These are phyloP conservation scores for Xylaria sp. DNA, from an alignment of 2,329 filamentous ascomycete species.

Conservation along the genomic window DNA sequence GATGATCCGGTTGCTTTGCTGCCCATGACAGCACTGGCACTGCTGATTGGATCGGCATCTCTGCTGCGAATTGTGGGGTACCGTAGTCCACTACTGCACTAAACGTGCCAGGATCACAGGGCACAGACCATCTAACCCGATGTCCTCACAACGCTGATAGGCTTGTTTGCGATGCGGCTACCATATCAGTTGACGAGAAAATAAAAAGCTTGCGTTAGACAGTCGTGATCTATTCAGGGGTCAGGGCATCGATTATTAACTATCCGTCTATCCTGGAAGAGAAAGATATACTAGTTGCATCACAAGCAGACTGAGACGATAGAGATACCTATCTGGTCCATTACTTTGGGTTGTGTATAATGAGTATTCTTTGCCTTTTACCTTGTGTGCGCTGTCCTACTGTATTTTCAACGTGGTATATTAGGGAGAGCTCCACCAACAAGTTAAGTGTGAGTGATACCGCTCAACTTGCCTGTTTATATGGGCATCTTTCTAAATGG, in stretches of 20 bases:
- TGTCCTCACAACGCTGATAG: slow-evolving; percentile 15
- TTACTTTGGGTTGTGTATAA: no score
- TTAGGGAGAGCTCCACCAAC: no score
- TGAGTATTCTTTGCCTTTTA: no score
- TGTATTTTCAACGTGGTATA: no score
- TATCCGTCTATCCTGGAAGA: no score
- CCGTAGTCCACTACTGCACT: background rate
- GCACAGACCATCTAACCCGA: slow-evolving; percentile 18
- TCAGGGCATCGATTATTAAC: background rate
- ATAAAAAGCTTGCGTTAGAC: background rate
- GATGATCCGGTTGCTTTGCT: background rate
- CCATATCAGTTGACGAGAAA: background rate
- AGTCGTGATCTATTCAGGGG: background rate
- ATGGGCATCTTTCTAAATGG: background rate
- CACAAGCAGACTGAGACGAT: background rate
- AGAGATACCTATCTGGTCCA: no score
- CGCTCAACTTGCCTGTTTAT: background rate
- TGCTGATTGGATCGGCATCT: slow-evolving; percentile 12
- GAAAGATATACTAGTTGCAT: background rate
- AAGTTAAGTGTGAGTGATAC: background rate
- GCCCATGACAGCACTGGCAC: background rate
- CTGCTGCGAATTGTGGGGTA: slow-evolving; percentile 12
- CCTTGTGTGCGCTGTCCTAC: no score
- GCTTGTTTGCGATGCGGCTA: slow-evolving; percentile 14
- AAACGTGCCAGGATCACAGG: slow-evolving; percentile 12